These are phyloP conservation scores for Mortierella sp. DNA, from an alignment of 371 early-diverging fungal species.

Conservation along the genomic window DNA sequence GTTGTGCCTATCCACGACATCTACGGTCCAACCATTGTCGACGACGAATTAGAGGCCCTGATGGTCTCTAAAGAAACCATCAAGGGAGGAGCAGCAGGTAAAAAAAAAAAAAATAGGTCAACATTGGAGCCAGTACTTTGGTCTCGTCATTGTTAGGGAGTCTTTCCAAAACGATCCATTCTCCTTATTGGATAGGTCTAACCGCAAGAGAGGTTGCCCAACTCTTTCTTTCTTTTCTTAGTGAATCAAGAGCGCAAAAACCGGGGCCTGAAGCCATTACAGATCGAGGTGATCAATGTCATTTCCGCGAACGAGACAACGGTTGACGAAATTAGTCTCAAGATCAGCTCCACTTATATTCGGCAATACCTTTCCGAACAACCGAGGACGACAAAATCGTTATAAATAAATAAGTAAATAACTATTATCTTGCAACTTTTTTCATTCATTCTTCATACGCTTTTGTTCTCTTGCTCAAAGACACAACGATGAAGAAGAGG, in stretches of 20 bases:
- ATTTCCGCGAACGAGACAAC: constrained; percentile 63
- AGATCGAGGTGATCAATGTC: constrained; percentile 79
- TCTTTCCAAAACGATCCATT: too few relatives aligned
- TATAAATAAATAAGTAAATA: too few relatives aligned
- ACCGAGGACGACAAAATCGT: not conserved
- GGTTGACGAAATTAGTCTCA: constrained; percentile 61
- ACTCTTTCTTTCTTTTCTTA: constrained; percentile 18
- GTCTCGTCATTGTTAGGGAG: constrained; percentile 8
- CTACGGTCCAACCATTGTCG: constrained; percentile 90
- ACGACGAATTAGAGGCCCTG: constrained; percentile 78
- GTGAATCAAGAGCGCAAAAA: constrained; percentile 70
- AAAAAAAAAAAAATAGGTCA: too few relatives aligned
- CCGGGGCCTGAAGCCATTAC: constrained; percentile 65
- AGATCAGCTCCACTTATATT: constrained; percentile 81
- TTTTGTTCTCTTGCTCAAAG: too few relatives aligned
- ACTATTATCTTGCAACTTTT: too few relatives aligned
- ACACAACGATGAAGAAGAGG: too few relatives aligned
- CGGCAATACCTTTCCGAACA: constrained; percentile 46
- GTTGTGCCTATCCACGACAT: constrained; percentile 83
- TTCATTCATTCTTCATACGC: too few relatives aligned
- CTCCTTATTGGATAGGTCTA: not conserved
- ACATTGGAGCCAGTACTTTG: too few relatives aligned
- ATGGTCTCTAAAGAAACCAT: constrained; percentile 92
- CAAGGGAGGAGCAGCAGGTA: constrained; percentile 79
- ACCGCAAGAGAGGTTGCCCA: not conserved